These are phyloP conservation scores for Pseudogymnoascus sp. DNA, from an alignment of 2,329 filamentous ascomycete species.

Conservation along the genomic window DNA sequence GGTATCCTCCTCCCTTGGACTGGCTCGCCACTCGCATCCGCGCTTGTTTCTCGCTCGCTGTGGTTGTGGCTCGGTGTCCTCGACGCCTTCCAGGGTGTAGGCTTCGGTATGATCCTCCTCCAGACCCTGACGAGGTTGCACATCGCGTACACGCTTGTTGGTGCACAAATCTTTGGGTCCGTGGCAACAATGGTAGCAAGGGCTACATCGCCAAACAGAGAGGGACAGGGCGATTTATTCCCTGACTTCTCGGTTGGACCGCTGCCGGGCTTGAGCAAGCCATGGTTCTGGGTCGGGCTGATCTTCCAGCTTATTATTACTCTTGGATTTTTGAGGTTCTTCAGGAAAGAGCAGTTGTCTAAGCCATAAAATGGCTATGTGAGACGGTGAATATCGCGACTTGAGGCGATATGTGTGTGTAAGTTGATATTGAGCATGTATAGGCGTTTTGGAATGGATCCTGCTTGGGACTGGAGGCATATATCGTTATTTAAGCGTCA, in stretches of 20 bases:
- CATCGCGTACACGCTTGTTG: constrained; percentile 55
- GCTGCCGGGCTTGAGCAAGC: constrained; percentile 40
- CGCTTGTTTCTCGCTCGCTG: constrained; percentile 50
- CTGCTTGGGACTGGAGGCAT: background rate
- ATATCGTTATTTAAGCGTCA: constrained; percentile 4
- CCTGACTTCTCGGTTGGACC: constrained; percentile 51
- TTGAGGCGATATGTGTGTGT: background rate
- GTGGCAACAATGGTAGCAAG: constrained; percentile 56
- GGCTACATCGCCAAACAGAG: constrained; percentile 53
- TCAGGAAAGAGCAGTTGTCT: constrained; percentile 51
- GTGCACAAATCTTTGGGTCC: constrained; percentile 56
- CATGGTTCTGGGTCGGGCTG: constrained; percentile 57
- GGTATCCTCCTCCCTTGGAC: constrained; percentile 60
- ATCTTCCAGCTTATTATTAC: constrained; percentile 52
- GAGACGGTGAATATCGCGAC: background rate
- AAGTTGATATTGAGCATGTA: constrained; percentile 1
- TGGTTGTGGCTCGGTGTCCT: constrained; percentile 65
- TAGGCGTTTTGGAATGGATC: background rate
- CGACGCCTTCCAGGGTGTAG: constrained; percentile 59
- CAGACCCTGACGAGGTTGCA: constrained; percentile 61
- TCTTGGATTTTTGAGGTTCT: constrained; percentile 50
- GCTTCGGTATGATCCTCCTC: constrained; percentile 62
- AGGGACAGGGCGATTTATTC: constrained; percentile 56
- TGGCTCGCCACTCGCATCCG: constrained; percentile 46
- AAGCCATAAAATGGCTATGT: constrained; percentile 38